phyloP scores from a whole-genome alignment of 495 filamentous ascomycete species.

The Penicillium canescens region DNA sequence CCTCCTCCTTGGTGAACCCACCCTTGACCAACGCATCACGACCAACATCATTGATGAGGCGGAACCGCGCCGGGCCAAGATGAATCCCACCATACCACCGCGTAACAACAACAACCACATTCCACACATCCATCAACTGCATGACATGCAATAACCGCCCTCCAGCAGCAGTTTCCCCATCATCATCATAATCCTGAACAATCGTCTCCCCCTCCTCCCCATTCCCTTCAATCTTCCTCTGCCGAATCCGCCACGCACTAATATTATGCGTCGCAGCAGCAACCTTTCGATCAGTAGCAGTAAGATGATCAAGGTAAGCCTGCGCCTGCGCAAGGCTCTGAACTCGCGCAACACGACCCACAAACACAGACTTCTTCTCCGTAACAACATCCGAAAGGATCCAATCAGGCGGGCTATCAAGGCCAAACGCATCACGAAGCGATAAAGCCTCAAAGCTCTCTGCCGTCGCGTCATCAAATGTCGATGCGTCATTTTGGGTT shows the following conservation, averaged over 20 bases:
- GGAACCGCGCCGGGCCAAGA: slow-evolving; percentile 84
- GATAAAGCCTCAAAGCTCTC: slow-evolving; percentile 30
- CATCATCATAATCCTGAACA: slow-evolving; percentile 91
- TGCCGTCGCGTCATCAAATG: slow-evolving; percentile 12
- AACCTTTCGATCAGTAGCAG: slow-evolving; percentile 77
- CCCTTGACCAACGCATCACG: slow-evolving; percentile 82
- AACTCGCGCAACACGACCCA: slow-evolving; percentile 73
- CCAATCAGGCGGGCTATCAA: slow-evolving; percentile 62
- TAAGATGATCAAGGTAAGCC: slow-evolving; percentile 66
- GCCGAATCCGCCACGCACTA: slow-evolving; percentile 62
- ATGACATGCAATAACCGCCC: slow-evolving; percentile 81
- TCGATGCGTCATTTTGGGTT: slow-evolving; percentile 14
- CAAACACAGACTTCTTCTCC: slow-evolving; percentile 86
- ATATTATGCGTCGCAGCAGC: slow-evolving; percentile 92
- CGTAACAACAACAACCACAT: slow-evolving; percentile 90
- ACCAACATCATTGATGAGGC: slow-evolving; percentile 82
- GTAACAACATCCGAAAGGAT: slow-evolving; percentile 65
- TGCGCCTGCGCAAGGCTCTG: slow-evolving; percentile 67
- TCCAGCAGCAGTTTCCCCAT: slow-evolving; percentile 94
- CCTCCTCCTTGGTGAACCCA: slow-evolving; percentile 59
- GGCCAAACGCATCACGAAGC: slow-evolving; percentile 34
- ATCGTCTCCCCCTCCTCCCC: slow-evolving; percentile 49
- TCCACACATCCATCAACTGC: slow-evolving; percentile 93
- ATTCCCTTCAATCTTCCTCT: slow-evolving; percentile 29
- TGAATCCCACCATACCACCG: slow-evolving; percentile 93